Percentiles rank a stretch among this genome's conserved stretches.
Evolutionary conservation across 2,329 filamentous ascomycete genomes (phyloP).

Genomic region (Tolypocladium cylindrosporum): DNA sequence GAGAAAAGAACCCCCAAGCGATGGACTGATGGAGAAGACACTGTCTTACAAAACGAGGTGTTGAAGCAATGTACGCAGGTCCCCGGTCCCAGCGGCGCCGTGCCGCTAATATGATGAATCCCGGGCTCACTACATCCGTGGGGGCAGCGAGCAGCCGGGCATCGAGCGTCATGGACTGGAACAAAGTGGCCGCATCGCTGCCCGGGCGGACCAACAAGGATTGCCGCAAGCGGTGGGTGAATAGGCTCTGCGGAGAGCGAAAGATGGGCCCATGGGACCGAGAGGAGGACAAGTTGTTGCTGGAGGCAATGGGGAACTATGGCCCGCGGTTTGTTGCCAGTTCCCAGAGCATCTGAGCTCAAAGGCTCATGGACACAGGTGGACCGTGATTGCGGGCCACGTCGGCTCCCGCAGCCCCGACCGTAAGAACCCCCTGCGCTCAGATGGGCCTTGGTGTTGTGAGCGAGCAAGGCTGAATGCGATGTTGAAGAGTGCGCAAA

Average conservation of each 20-base stretch:
- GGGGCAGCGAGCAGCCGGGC: neutral
- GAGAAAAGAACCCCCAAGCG: conserved; percentile 1
- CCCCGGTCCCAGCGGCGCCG: neutral
- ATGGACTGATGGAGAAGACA: conserved; percentile 5
- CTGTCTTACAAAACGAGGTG: conserved; percentile 2
- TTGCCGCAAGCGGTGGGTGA: conserved; percentile 30
- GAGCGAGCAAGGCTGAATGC: neutral
- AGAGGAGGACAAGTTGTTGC: conserved; percentile 10
- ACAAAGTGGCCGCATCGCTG: conserved; percentile 23
- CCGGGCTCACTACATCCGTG: neutral
- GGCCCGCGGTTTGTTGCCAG: conserved; percentile 20
- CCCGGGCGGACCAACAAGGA: conserved; percentile 32
- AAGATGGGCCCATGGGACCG: conserved; percentile 25
- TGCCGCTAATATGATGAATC: too few relatives aligned
- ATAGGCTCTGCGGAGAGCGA: conserved; percentile 24
- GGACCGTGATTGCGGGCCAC: conserved; percentile 28
- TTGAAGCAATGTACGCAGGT: conserved; percentile 3
- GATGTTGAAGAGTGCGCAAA: conserved; percentile 31
- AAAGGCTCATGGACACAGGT: conserved; percentile 15
- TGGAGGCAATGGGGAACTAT: conserved; percentile 22
- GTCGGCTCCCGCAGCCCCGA: conserved; percentile 22
- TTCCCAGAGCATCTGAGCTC: neutral
- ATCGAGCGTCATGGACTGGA: conserved; percentile 16
- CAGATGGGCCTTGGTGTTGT: too few relatives aligned
- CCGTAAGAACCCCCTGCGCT: conserved; percentile 4